Percentiles rank a stretch among this genome's conserved stretches.
phyloP scores from a whole-genome alignment of 768 basidiomycete species.

The Auriscalpium microsporum region DNA sequence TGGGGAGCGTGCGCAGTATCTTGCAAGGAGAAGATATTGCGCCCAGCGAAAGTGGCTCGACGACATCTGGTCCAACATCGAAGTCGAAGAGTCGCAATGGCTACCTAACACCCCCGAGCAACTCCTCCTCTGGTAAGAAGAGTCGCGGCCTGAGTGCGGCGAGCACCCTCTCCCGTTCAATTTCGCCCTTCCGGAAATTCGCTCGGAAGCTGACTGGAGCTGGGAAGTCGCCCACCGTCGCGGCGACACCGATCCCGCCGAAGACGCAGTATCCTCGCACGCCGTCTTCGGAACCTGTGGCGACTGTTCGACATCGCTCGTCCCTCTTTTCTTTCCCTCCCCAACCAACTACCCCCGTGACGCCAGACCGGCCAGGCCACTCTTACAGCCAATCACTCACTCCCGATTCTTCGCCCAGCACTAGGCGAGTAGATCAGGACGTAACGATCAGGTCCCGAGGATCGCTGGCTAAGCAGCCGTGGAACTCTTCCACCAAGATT shows the following conservation, averaged over 20 bases:
- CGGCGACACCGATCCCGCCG: slow-evolving; percentile 38
- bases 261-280: slow-evolving; percentile 30
- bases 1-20: slow-evolving; percentile 58
- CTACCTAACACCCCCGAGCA: slow-evolving; percentile 55
- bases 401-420: slow-evolving; percentile 55
- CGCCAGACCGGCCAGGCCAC: slow-evolving; percentile 53
- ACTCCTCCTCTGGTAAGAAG: slow-evolving; percentile 32
- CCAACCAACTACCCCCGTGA: slow-evolving; percentile 36
- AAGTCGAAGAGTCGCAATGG: slow-evolving; percentile 43
- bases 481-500: slow-evolving; percentile 82
- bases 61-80: slow-evolving; percentile 42
- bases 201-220: slow-evolving; percentile 59
- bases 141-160: slow-evolving; percentile 29
- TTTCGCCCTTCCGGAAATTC: slow-evolving; percentile 74
- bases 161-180: slow-evolving; percentile 61
- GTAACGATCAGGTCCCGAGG: slow-evolving; percentile 31
- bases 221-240: slow-evolving; percentile 19
- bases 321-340: slow-evolving; percentile 51
- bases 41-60: slow-evolving; percentile 65
- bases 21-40: slow-evolving; percentile 44
- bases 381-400: slow-evolving; percentile 66
- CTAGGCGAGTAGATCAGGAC: slow-evolving; percentile 28
- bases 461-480: slow-evolving; percentile 29
- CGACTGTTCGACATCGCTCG: slow-evolving; percentile 47
- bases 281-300: slow-evolving; percentile 49